Evolutionary conservation across 2,329 filamentous ascomycete species (phyloP).

Genomic region (Arachnomyces sp.): DNA sequence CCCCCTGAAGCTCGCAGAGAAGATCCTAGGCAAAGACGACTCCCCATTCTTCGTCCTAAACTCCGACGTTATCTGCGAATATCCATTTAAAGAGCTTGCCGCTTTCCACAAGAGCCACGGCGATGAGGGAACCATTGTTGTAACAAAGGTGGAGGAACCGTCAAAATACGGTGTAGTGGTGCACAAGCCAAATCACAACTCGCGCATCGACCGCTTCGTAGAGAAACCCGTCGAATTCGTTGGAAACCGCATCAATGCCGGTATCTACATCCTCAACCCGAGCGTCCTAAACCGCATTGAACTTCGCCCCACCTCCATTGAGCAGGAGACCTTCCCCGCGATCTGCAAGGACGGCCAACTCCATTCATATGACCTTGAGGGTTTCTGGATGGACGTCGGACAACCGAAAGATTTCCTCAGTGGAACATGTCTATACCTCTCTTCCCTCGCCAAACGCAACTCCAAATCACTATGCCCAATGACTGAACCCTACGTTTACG

Average conservation of each 20-base stretch:
- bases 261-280: conserved; percentile 96
- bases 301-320: conserved; percentile 90
- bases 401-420: conserved; percentile 98
- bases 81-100: conserved; percentile 82
- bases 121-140: conserved; percentile 92
- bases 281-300: conserved; percentile 86
- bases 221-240: conserved; percentile 99
- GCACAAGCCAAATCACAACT: conserved; percentile 85
- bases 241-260: conserved; percentile 96
- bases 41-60: conserved; percentile 96
- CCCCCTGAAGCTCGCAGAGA: conserved; percentile 88
- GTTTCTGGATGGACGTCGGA: conserved; percentile 99
- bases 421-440: conserved; percentile 92
- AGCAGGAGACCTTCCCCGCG: conserved; percentile 96
- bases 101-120: conserved; percentile 90
- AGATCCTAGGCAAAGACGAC: conserved; percentile 86
- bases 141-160: conserved; percentile 98
- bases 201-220: conserved; percentile 95
- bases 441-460: conserved; percentile 80
- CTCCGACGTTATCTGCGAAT: conserved; percentile 97
- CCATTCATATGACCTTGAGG: conserved; percentile 92
- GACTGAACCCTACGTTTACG: conserved; percentile 72
- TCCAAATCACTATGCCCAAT: conserved; percentile 71
- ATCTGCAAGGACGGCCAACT: conserved; percentile 83
- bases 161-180: conserved; percentile 99